A percentile compares a stretch with the other conserved stretches of the same genome.
phyloP scores from a whole-genome alignment of 2,329 filamentous ascomycete species.

The Claviceps citrina region DNA sequence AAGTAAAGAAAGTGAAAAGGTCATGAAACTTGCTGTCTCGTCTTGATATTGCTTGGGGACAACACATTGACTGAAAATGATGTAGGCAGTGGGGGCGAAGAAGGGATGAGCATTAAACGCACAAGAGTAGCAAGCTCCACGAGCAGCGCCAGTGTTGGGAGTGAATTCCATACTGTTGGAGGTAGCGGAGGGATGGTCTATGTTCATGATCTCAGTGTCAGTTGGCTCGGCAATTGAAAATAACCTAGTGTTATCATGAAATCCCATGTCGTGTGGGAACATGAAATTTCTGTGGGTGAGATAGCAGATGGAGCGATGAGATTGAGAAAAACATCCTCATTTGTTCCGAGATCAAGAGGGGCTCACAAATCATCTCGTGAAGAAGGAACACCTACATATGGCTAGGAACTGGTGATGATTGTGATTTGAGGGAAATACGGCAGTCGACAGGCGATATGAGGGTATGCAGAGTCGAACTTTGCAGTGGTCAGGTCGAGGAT shows the following conservation, averaged over 20 bases:
- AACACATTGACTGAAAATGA: background rate
- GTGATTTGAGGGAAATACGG: constrained; percentile 1
- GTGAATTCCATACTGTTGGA: constrained; percentile 23
- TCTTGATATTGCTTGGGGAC: background rate
- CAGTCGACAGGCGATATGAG: constrained; percentile 4
- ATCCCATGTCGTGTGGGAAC: background rate
- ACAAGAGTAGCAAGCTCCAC: constrained; percentile 38
- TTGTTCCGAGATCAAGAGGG: background rate
- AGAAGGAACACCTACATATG: constrained; percentile 1
- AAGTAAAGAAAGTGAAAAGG: background rate
- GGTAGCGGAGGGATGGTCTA: background rate
- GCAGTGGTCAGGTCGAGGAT: constrained; percentile 8
- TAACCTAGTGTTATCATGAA: background rate
- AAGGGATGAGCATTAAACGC: constrained; percentile 16
- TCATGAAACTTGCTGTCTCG: background rate
- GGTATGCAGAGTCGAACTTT: constrained; percentile 2
- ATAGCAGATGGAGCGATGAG: background rate
- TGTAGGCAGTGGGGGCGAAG: background rate
- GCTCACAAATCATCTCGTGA: background rate
- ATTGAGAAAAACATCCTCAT: background rate
- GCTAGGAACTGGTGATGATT: background rate
- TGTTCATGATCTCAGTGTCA: background rate
- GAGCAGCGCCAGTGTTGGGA: constrained; percentile 9
- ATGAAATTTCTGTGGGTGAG: constrained; percentile 1
- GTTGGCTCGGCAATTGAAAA: background rate